Evolutionary conservation across 805 yeast species (phyloP).

Genomic region (Lipomyces spencermartinsiae): DNA sequence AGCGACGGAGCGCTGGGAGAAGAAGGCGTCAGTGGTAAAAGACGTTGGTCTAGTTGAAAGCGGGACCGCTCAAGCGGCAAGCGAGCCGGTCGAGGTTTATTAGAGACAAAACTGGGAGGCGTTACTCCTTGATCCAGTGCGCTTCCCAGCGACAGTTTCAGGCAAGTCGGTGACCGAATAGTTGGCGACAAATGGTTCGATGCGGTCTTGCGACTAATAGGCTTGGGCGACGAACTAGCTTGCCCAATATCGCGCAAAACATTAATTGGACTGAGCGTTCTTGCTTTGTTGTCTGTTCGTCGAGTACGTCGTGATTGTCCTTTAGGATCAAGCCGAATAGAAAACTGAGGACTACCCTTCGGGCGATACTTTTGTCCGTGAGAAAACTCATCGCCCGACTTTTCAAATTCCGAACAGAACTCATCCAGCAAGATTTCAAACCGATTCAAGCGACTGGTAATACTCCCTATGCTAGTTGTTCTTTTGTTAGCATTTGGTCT

Average conservation of each 20-base stretch:
- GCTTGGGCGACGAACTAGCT: conserved; percentile 13
- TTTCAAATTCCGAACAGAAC: conserved; percentile 33
- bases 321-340: conserved; percentile 13
- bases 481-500: background rate
- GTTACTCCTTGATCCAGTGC: conserved; percentile 15
- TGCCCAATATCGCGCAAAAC: conserved; percentile 29
- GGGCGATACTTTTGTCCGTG: conserved; percentile 2
- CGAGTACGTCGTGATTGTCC: background rate
- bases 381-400: conserved; percentile 25
- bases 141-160: conserved; percentile 25
- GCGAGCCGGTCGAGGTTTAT: background rate
- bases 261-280: conserved; percentile 7
- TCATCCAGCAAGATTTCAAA: conserved; percentile 37
- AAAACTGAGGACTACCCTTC: conserved; percentile 18
- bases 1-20: conserved; percentile 7
- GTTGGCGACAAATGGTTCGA: background rate
- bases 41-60: conserved; percentile 14
- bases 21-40: conserved; percentile 16
- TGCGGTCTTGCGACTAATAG: background rate
- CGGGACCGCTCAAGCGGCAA: conserved; percentile 14
- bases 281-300: background rate
- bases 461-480: conserved; percentile 14
- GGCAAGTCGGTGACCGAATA: conserved; percentile 24
- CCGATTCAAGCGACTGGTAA: conserved; percentile 30
- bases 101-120: background rate